phyloP scores from a whole-genome alignment of 768 basidiomycete genomes.

The Suillus variegatus region DNA sequence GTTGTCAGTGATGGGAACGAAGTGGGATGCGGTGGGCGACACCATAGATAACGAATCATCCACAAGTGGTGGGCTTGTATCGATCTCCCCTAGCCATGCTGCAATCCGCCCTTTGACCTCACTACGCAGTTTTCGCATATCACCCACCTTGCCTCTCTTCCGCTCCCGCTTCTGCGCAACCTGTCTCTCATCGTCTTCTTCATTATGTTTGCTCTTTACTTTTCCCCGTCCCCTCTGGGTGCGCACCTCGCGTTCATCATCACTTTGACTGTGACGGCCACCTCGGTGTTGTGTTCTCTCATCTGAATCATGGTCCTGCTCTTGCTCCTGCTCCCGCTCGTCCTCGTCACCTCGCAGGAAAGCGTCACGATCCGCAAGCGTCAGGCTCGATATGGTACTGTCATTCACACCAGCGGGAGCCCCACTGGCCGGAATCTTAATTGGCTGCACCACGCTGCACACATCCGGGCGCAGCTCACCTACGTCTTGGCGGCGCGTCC shows the following conservation, averaged over 20 bases:
- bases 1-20: constrained; percentile 27
- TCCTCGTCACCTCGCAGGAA: constrained; percentile 13
- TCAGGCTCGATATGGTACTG: constrained; percentile 49
- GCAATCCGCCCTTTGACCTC: constrained; percentile 73
- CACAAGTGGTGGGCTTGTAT: constrained; percentile 48
- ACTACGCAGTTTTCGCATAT: constrained; percentile 38
- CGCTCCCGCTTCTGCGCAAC: constrained; percentile 17
- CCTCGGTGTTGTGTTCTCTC: constrained; percentile 33
- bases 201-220: constrained; percentile 27
- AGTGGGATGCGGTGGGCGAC: constrained; percentile 31
- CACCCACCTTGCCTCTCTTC: constrained; percentile 35
- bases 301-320: constrained; percentile 33
- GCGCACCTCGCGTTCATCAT: constrained; percentile 32
- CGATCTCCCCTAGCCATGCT: constrained; percentile 74
- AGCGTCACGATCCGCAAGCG: constrained; percentile 35
- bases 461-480: constrained; percentile 34
- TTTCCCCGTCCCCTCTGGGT: constrained; percentile 30
- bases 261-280: constrained; percentile 26
- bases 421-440: constrained; percentile 36
- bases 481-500: constrained; percentile 52
- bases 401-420: constrained; percentile 37
- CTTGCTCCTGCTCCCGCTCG: constrained; percentile 14
- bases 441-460: constrained; percentile 39
- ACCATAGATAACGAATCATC: constrained; percentile 39
- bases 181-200: constrained; percentile 28